phyloP scores from a whole-genome alignment of 441 rosid genomes.

The Adansonia gregorii region DNA sequence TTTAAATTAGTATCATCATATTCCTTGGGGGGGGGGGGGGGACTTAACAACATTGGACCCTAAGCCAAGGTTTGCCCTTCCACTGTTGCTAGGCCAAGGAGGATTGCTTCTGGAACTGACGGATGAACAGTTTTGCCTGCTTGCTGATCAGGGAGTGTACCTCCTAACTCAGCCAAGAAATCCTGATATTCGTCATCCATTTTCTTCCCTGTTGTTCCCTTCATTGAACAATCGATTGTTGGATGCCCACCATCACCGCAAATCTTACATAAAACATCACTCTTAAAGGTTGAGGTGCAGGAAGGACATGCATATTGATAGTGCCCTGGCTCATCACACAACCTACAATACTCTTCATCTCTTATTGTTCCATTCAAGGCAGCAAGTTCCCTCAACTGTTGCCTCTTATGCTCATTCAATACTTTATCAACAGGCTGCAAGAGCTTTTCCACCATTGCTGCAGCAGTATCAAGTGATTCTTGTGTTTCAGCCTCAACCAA shows the following conservation, averaged over 20 bases:
- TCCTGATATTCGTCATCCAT: constrained; percentile 98
- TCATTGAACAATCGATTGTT: constrained; percentile 70
- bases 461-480: constrained; percentile 89
- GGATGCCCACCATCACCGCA: constrained; percentile 99
- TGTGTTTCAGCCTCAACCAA: constrained; percentile 92
- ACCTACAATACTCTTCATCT: constrained; percentile 92
- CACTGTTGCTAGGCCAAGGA: constrained; percentile 80
- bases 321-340: constrained; percentile 95
- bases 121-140: constrained; percentile 62
- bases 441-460: constrained; percentile 94
- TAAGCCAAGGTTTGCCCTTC: constrained; percentile 70
- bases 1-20: constrained; percentile 76
- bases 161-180: constrained; percentile 90
- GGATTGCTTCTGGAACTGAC: constrained; percentile 77
- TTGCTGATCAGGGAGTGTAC: constrained; percentile 85
- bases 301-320: constrained; percentile 90
- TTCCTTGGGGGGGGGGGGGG: constrained; percentile 38
- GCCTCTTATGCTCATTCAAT: constrained; percentile 96
- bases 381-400: constrained; percentile 94
- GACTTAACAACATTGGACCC: constrained; percentile 66
- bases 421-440: constrained; percentile 98
- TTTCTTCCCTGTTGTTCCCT: constrained; percentile 75
- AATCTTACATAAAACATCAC: constrained; percentile 95
- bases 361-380: constrained; percentile 93
- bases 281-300: constrained; percentile 81